Conservation (phyloP, 805 yeast species). For the Wickerhamiella musiphila region DNA sequence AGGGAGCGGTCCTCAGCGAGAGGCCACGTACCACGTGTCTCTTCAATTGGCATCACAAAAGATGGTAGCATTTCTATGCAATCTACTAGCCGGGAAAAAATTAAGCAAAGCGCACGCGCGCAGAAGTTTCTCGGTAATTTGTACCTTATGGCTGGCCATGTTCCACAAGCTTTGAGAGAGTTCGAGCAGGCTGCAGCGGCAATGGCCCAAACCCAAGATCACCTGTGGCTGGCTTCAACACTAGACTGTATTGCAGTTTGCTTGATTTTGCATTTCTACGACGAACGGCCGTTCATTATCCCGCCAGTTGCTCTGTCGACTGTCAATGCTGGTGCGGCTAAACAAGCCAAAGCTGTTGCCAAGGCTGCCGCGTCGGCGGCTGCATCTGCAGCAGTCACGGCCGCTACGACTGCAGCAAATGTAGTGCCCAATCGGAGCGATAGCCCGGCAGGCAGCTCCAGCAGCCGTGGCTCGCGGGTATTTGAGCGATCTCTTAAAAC, state of each 20-base stretch:
- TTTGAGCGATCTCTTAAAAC: background rate
- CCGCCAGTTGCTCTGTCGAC: constrained; percentile 18
- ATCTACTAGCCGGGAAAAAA: constrained; percentile 23
- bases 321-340: constrained; percentile 6
- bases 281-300: constrained; percentile 30
- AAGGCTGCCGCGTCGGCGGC: constrained; percentile 2
- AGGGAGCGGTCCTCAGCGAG: constrained; percentile 6
- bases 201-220: constrained; percentile 49
- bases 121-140: constrained; percentile 60
- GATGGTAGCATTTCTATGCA: constrained; percentile 20
- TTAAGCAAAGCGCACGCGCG: constrained; percentile 53
- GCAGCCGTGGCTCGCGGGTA: background rate
- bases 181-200: constrained; percentile 56
- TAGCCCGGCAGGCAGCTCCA: background rate
- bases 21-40: constrained; percentile 2
- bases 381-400: background rate
- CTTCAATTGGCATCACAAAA: background rate
- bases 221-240: constrained; percentile 76
- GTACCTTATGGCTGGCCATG: constrained; percentile 63
- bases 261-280: constrained; percentile 38
- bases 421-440: no score
- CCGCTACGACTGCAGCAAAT: background rate
- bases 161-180: constrained; percentile 48
- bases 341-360: constrained; percentile 1
- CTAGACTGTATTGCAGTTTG: constrained; percentile 67